Evolutionary conservation across 305 asterid species (phyloP), one percentile per base, ranked within the genome.

Genomic region (Rubia peregrina): DNA sequence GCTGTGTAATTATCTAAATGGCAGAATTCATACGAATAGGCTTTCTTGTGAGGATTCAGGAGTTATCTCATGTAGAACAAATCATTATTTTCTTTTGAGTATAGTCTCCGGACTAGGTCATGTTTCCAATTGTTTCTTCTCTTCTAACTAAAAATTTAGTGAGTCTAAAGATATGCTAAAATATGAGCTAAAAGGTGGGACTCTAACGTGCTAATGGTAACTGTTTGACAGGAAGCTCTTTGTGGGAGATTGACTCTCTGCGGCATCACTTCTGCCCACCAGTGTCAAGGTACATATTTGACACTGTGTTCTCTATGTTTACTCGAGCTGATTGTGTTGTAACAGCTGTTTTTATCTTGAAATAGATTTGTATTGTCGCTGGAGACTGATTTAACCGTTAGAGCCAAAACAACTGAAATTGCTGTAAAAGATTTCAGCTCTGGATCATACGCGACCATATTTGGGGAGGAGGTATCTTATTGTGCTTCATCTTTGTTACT

Each of bases 181-280:
- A 19, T 17, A 3, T 51, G 17, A 26, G 44, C 24, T 64, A 24
- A 19, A 68, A 51, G n/a, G 5, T 42, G 46, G 46, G 46, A 42
- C 46, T 42, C 46, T 42, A 51, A 51, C 40, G 33, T 76, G 55
- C 57, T 69, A 33, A 65, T n/a, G 43, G 69, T 48, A 61, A 77
- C 68, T 55, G 67, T 68, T 80, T 71, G 49, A 61, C 95, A 90
- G 97, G 95, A 76, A 93, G 96, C 84, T 93, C 97, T 49, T 82
- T 90, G 62, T 90, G 97, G 98, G 98, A 93, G 81, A 83, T 93
- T 24, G 95, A 90, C 73, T 88, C 95, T 62, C 91, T 93, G 53
- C 90, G 84, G 64, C 85, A 86, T 76, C 97, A 93, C 85, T 90
- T 88, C 75, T 86, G 92, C 75, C 91, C 96, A 26, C 87, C 97